phyloP scores from a whole-genome alignment of 345 rosid genomes.

The Brassica cretica region DNA sequence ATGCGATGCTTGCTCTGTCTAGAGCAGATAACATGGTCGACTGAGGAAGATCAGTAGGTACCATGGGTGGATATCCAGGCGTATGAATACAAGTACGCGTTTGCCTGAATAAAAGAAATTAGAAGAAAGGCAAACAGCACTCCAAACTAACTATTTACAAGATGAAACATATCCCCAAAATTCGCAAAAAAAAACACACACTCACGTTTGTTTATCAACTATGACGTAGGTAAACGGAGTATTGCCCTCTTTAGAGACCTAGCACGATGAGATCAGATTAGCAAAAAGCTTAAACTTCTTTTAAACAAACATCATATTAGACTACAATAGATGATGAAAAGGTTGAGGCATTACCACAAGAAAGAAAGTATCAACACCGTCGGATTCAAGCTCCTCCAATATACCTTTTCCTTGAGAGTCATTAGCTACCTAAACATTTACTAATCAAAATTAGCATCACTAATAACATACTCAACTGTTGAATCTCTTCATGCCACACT shows the following conservation, averaged over 20 bases:
- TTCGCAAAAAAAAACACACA: not conserved
- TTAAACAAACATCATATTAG: not conserved
- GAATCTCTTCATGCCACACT: not conserved
- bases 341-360: constrained; percentile 46
- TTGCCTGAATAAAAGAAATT: constrained; percentile 49
- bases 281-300: not conserved
- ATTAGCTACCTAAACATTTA: constrained; percentile 49
- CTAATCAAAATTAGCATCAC: not conserved
- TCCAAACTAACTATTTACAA: not conserved
- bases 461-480: not conserved
- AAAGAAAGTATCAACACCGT: constrained; percentile 67
- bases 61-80: constrained; percentile 74
- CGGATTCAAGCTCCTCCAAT: constrained; percentile 55
- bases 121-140: not conserved
- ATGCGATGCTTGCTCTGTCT: constrained; percentile 59
- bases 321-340: not conserved
- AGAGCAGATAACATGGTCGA: constrained; percentile 56
- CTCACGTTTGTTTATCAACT: constrained; percentile 82
- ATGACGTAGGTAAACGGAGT: constrained; percentile 85
- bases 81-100: constrained; percentile 95
- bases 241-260: constrained; percentile 79
- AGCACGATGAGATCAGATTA: constrained; percentile 13
- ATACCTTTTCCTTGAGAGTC: constrained; percentile 59
- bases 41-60: constrained; percentile 56
- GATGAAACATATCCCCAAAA: constrained; percentile 3